Percentiles rank a stretch among this genome's conserved stretches.
These are phyloP conservation scores for Neurospora tetraspora DNA, from an alignment of 495 filamentous ascomycete genomes.

Conservation along the genomic window DNA sequence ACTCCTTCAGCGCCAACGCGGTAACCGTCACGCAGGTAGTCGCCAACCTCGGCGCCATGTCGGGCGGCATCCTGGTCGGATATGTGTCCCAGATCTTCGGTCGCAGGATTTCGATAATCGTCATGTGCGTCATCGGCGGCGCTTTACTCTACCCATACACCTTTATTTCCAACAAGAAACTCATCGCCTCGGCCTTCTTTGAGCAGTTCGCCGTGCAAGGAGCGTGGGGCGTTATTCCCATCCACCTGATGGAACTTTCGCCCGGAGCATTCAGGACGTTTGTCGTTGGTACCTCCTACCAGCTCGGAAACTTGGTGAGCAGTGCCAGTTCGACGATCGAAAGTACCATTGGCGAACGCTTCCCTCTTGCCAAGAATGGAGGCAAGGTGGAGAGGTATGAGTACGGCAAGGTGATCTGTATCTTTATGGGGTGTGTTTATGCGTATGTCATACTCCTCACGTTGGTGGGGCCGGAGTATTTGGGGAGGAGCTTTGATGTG, in stretches of 20 bases:
- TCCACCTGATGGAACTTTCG: constrained; percentile 80
- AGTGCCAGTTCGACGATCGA: constrained; percentile 71
- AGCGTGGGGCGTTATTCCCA: constrained; percentile 76
- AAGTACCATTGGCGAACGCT: constrained; percentile 68
- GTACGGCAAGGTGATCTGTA: constrained; percentile 85
- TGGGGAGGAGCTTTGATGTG: constrained; percentile 55
- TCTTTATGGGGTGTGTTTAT: constrained; percentile 91
- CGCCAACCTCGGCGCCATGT: constrained; percentile 72
- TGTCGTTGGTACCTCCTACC: constrained; percentile 73
- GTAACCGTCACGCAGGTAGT: constrained; percentile 81
- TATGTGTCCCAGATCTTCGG: constrained; percentile 76
- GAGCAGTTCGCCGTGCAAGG: constrained; percentile 87
- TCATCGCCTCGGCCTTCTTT: constrained; percentile 78
- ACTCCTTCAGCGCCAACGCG: constrained; percentile 55
- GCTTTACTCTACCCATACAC: constrained; percentile 76
- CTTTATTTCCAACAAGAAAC: constrained; percentile 35
- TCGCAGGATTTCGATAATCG: constrained; percentile 70
- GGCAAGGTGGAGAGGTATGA: constrained; percentile 46
- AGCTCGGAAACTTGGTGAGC: constrained; percentile 76
- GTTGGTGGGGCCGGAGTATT: constrained; percentile 65
- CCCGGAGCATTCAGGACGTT: constrained; percentile 77
- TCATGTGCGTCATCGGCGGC: constrained; percentile 65
- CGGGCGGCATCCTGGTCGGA: constrained; percentile 65
- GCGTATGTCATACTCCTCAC: constrained; percentile 69
- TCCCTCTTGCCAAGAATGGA: constrained; percentile 45